Base-by-base conservation (phyloP, 2,329 filamentous ascomycete genomes). In the Penicillium polonicum region DNA sequence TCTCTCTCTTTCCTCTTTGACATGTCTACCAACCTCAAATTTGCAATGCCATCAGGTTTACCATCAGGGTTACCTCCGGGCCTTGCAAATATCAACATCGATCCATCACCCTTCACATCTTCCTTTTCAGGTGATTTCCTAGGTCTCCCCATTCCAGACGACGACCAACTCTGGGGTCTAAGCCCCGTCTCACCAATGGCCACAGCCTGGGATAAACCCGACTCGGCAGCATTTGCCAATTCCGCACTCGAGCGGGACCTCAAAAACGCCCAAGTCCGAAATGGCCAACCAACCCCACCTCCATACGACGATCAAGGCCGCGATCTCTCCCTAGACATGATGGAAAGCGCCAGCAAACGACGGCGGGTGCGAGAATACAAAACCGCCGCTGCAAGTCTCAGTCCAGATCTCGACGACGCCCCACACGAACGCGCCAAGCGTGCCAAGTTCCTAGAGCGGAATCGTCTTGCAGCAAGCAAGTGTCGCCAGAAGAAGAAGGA, bases 401-500 rank as follows among this genome's bases (percentile, higher is more conserved):
- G 68, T 48, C 65, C 65, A 1, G 67, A 65, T 21, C 60, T 61
- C 43, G 62, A 64, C 15, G 62, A 65, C 17, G 60, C 59, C 13
- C 63, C 65, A 0, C 61, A 59, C n/a, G 72, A 74, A 27, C 66
- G 68, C n/a, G 68, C 64, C 3, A 80, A 80, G 62, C 78, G 79
- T 9, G 77, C 79, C 52, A 79, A 78, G 48, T 82, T 82, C 66
- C 78, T 85, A 21, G 83, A 85, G 67, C 82, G 84, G 63, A 86
- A 86, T 64, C 79, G 83, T 2, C 70, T 84, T 1, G 83, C 83
- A 2, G 83, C 83, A 5, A 82, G 82, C 68, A 86, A 85, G 63
- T 86, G 83, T 69, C 80, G 83, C n/a, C 80, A 82, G 65, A 85
- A 85, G 75, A 85, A 85, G 72, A 85, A 85, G 71, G 80, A 82